These are phyloP conservation scores for Cyberlindnera sargentensis DNA, from an alignment of 805 yeast genomes.

Conservation along the genomic window DNA sequence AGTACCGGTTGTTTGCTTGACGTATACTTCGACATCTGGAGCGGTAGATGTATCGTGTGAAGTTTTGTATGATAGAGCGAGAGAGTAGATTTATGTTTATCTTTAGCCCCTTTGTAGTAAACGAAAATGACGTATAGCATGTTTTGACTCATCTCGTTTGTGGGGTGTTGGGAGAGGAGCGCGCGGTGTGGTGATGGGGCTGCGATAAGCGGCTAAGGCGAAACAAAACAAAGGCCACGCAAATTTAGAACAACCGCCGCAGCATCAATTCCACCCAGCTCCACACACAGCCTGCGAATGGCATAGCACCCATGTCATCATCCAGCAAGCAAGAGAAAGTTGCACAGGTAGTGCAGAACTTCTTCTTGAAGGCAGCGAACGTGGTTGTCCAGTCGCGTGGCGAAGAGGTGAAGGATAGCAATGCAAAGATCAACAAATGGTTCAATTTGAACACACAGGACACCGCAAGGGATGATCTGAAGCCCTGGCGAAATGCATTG, in stretches of 20 bases:
- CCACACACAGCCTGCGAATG: neutral
- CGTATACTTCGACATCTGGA: slow-evolving; percentile 60
- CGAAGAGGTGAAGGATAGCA: neutral
- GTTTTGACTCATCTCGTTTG: neutral
- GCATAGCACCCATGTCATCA: neutral
- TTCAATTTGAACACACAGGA: slow-evolving; percentile 45
- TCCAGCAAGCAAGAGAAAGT: slow-evolving; percentile 17
- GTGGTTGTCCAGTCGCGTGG: slow-evolving; percentile 43
- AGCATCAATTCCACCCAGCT: no score
- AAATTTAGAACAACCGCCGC: no score
- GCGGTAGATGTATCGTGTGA: neutral
- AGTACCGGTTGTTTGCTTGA: slow-evolving; percentile 82
- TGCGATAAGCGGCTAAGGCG: neutral
- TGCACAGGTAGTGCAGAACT: slow-evolving; percentile 34
- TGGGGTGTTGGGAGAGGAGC: neutral
- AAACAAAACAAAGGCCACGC: no score
- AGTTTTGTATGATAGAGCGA: neutral
- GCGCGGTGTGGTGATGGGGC: neutral
- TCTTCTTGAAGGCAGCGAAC: slow-evolving; percentile 57
- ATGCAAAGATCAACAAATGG: slow-evolving; percentile 48
- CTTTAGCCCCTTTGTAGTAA: neutral
- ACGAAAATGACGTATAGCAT: neutral
- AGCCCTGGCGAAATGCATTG: slow-evolving; percentile 65
- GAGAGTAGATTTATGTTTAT: neutral
- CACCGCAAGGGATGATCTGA: slow-evolving; percentile 45